Evolutionary conservation across 1,284 basidiomycete genomes (phyloP).

Genomic region (Apiotrichum veenhuisii): DNA sequence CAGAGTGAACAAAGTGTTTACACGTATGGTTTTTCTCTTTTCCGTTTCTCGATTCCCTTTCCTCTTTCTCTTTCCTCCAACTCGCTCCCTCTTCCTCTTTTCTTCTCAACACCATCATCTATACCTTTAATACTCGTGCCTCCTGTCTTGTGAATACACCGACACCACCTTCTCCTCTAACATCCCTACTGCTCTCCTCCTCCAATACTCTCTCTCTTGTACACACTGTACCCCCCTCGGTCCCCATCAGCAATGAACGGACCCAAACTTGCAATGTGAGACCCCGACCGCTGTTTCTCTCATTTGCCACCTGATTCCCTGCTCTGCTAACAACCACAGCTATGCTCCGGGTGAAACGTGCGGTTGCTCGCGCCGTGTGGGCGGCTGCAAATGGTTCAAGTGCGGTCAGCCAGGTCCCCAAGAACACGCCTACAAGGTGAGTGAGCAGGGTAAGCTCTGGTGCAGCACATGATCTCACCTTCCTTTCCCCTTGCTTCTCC

Average conservation of each 20-base stretch:
- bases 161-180: neutral
- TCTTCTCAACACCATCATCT: neutral
- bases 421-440: constrained; percentile 19
- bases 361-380: constrained; percentile 1
- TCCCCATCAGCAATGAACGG: neutral
- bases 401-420: constrained; percentile 17
- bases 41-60: neutral
- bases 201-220: neutral
- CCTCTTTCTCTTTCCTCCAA: neutral
- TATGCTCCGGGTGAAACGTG: neutral
- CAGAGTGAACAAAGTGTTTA: no score
- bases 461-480: neutral
- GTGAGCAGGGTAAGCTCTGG: neutral
- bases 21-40: neutral
- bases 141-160: no score
- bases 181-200: neutral
- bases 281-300: no score
- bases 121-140: neutral
- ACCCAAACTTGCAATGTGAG: neutral
- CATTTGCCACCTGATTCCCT: neutral
- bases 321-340: constrained; percentile 4
- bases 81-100: neutral
- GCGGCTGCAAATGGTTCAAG: constrained; percentile 17
- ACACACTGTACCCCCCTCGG: neutral
- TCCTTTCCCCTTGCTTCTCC: neutral